Evolutionary conservation across 768 basidiomycete genomes (phyloP).

Genomic region (Psilocybe sp.): DNA sequence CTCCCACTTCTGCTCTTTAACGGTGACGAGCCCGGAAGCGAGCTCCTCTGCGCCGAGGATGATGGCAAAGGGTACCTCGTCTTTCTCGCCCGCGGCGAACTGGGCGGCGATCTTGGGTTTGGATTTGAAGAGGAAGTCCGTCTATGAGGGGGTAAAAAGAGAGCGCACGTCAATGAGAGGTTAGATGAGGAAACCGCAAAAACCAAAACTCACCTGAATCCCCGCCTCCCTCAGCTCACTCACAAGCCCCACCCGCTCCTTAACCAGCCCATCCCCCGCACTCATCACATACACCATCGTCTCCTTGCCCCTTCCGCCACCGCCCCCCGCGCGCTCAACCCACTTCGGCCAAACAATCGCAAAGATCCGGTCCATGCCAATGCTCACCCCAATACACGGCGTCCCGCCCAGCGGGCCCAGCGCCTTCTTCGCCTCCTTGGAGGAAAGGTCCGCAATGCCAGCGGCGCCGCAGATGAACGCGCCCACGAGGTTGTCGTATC

Average conservation of each 20-base stretch:
- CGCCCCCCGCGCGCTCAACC: conserved; percentile 73
- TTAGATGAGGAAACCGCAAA: background rate
- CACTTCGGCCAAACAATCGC: conserved; percentile 88
- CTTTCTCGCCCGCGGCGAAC: conserved; percentile 87
- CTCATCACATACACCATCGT: conserved; percentile 94
- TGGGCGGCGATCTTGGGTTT: conserved; percentile 89
- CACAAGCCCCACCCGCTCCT: conserved; percentile 76
- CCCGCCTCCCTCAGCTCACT: conserved; percentile 81
- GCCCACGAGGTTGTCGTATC: conserved; percentile 94
- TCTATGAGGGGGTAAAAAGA: conserved; percentile 38
- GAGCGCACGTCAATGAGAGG: too few relatives aligned
- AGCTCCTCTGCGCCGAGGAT: conserved; percentile 89
- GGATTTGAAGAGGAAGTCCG: conserved; percentile 89
- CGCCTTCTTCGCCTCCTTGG: conserved; percentile 54
- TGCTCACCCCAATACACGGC: conserved; percentile 90
- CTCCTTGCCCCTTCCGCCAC: conserved; percentile 79
- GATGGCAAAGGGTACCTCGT: conserved; percentile 90
- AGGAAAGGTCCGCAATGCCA: conserved; percentile 37
- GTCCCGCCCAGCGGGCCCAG: conserved; percentile 36
- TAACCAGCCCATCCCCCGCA: too few relatives aligned
- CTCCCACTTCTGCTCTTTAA: conserved; percentile 91
- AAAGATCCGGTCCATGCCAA: conserved; percentile 93
- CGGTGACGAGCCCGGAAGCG: conserved; percentile 77
- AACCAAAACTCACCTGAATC: conserved; percentile 63
- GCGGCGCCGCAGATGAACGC: conserved; percentile 85